Base-by-base conservation (phyloP, 352 stramenopile species). In the Pythium aristosporum region DNA sequence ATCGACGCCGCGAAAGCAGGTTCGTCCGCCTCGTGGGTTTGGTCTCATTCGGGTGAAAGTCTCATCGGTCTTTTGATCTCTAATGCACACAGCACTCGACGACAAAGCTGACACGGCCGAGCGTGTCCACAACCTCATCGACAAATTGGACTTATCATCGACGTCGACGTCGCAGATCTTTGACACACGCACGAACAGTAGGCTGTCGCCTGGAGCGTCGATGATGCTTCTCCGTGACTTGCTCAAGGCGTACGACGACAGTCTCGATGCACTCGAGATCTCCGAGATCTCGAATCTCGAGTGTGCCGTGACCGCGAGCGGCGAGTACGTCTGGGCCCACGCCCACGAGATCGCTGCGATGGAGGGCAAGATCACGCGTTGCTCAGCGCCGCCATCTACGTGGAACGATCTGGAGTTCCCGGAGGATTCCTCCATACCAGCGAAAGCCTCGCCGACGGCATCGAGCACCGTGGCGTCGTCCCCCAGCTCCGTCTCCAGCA, bases 121-220 rank as follows among this genome's bases (percentile, higher is more conserved):
- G 25, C 42, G n/a, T 1, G 41, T 68, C n/a, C 62, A 68, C 55
- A 68, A 55, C 41, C 39, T 68, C 18, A 68, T 63, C 39, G 62
- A 63, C 23, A 50, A 41, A 16, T 52, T 68, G 10, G 23, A 57
- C 36, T 46, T 68, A 1, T 30, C 52, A 30, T 39, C 57, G 2
- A 28, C 25, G 18, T 25, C 7, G 4, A 1, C 15, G 2, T 20
- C 42, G 8, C 11, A 43, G 37, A 16, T 6, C 37, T 18, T 42
- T 55, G 41, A 56, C 20, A 34, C 42, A 11, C 25, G 46, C 25
- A 42, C 32, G 37, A 55, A 25, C 37, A 42, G 37, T 32, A 43
- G 16, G 18, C 44, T 68, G 12, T 43, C 61, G 3, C 53, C 61
- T 12, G 52, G 21, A 15, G 46, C 11, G 2, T 37, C 61, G 1